Evolutionary conservation across 2,329 filamentous ascomycete species (phyloP).

Genomic region (Apiospora rasikravindrae): DNA sequence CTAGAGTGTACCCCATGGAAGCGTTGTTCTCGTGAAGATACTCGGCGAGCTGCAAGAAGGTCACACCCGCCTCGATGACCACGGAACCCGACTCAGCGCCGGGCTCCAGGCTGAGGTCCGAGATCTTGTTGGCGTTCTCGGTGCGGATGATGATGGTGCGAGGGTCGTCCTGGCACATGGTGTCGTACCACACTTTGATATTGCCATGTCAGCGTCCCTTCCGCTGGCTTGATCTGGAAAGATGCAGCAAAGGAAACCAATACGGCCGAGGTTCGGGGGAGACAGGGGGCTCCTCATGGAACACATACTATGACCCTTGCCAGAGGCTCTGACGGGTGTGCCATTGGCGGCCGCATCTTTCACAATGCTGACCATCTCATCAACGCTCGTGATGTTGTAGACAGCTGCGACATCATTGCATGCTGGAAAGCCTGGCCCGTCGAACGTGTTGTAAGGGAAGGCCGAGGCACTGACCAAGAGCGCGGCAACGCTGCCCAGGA

Average conservation of each 20-base stretch:
- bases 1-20: constrained; percentile 54
- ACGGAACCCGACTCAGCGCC: constrained; percentile 48
- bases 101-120: constrained; percentile 46
- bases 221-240: not conserved
- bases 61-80: constrained; percentile 56
- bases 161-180: constrained; percentile 55
- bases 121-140: constrained; percentile 50
- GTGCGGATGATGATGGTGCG: constrained; percentile 54
- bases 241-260: constrained; percentile 25
- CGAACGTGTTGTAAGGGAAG: constrained; percentile 54
- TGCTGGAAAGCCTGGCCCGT: constrained; percentile 53
- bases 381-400: constrained; percentile 49
- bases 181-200: constrained; percentile 53
- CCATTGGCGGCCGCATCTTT: constrained; percentile 44
- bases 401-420: constrained; percentile 52
- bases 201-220: not conserved
- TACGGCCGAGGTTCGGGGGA: not conserved
- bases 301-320: constrained; percentile 49
- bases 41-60: constrained; percentile 56
- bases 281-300: not conserved
- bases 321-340: constrained; percentile 51
- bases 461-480: constrained; percentile 28
- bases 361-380: constrained; percentile 49
- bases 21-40: constrained; percentile 52
- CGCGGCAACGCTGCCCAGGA: constrained; percentile 25